These are phyloP conservation scores for Gossypium turneri DNA, from an alignment of 345 rosid genomes.

Conservation along the genomic window DNA sequence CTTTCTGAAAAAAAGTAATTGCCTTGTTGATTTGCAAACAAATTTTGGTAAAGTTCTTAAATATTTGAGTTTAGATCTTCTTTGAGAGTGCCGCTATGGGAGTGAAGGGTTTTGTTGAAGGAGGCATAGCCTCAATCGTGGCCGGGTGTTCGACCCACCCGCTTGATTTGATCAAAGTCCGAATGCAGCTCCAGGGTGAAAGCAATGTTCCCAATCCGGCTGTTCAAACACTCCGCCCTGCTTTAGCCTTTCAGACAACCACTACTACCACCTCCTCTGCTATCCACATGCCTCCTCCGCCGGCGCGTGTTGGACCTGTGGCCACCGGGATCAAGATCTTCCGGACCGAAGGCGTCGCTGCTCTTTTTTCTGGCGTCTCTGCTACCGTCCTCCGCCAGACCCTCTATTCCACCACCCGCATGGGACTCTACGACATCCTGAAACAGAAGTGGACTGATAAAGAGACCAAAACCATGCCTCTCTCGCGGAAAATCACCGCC, in stretches of 20 bases:
- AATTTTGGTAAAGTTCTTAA: background rate
- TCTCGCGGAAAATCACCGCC: slow-evolving; percentile 45
- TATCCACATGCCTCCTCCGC: slow-evolving; percentile 25
- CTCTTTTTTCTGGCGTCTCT: slow-evolving; percentile 75
- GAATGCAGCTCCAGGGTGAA: slow-evolving; percentile 89
- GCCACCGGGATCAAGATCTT: slow-evolving; percentile 49
- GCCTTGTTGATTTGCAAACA: background rate
- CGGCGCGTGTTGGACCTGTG: slow-evolving; percentile 49
- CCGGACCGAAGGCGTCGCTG: slow-evolving; percentile 57
- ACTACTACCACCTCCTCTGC: slow-evolving; percentile 17
- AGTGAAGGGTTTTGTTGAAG: slow-evolving; percentile 78
- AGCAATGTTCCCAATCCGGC: slow-evolving; percentile 25
- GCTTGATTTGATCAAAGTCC: slow-evolving; percentile 80
- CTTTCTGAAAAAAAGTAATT: background rate
- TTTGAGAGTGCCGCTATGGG: slow-evolving; percentile 38
- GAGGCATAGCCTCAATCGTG: slow-evolving; percentile 77
- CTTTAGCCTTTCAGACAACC: slow-evolving; percentile 49
- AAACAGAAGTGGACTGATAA: slow-evolving; percentile 76
- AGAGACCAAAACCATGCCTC: slow-evolving; percentile 47
- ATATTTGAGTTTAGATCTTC: background rate
- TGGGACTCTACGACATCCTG: slow-evolving; percentile 76
- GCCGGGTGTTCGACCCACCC: slow-evolving; percentile 88
- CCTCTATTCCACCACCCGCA: slow-evolving; percentile 78
- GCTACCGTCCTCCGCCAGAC: slow-evolving; percentile 87
- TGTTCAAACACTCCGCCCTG: slow-evolving; percentile 51